Conservation (phyloP, 306 rosid species). For the Quercus mongolica region DNA sequence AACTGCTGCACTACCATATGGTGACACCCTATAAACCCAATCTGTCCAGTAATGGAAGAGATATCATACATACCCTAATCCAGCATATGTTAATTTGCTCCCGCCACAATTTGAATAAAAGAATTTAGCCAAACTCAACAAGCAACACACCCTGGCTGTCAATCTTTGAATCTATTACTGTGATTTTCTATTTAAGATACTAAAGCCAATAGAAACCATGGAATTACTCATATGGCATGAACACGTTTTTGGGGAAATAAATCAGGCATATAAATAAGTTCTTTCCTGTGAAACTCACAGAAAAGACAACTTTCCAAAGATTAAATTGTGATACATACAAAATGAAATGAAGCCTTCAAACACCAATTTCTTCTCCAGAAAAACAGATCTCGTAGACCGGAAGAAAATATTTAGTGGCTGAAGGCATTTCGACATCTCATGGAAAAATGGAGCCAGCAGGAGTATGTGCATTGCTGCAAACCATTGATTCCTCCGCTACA, state of each 20-base stretch:
- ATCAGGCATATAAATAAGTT: background rate
- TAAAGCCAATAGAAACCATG: background rate
- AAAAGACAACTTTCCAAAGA: background rate
- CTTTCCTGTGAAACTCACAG: background rate
- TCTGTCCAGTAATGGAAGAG: too few relatives aligned
- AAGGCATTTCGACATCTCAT: slow-evolving; percentile 8
- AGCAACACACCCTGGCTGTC: background rate
- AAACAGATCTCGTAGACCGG: background rate
- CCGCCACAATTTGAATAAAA: too few relatives aligned
- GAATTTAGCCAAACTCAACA: too few relatives aligned
- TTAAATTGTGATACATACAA: background rate
- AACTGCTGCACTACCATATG: too few relatives aligned
- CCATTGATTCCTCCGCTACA: slow-evolving; percentile 7
- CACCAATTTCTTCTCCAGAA: background rate
- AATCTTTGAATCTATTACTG: background rate
- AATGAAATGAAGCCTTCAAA: background rate
- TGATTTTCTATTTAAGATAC: background rate
- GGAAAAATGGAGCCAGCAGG: slow-evolving; percentile 17
- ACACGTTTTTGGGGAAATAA: background rate
- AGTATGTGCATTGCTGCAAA: background rate
- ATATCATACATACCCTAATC: too few relatives aligned
- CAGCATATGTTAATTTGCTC: too few relatives aligned
- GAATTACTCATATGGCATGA: background rate
- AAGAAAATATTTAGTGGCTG: background rate
- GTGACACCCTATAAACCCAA: too few relatives aligned